These are phyloP conservation scores for Tolypocladium guangdongense DNA, from an alignment of 2,329 filamentous ascomycete species.

Conservation along the genomic window DNA sequence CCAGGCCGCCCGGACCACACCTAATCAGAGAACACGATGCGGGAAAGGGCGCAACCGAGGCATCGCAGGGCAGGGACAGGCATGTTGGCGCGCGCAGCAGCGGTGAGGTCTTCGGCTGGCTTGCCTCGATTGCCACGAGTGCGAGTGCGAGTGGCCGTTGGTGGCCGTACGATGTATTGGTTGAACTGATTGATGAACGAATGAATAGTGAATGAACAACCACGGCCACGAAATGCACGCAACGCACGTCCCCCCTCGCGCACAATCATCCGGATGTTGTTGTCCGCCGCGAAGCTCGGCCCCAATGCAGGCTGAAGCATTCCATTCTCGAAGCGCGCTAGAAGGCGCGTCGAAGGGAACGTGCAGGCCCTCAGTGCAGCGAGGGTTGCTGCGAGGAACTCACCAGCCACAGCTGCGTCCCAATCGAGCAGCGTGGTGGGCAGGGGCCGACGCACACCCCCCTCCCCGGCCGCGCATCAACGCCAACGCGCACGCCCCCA, in stretches of 20 bases:
- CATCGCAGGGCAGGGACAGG: background rate
- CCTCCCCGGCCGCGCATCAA: no score
- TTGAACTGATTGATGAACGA: no score
- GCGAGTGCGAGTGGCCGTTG: background rate
- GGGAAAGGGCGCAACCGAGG: background rate
- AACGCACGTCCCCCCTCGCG: background rate
- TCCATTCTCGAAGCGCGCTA: slow-evolving; percentile 7
- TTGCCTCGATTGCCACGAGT: background rate
- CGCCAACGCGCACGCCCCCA: background rate
- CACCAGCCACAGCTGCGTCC: background rate
- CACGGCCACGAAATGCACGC: background rate
- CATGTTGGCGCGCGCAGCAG: background rate
- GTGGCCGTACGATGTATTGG: no score
- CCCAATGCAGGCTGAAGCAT: no score
- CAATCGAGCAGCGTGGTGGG: background rate
- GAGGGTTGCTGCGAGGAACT: no score
- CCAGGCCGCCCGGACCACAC: background rate
- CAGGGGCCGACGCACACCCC: background rate
- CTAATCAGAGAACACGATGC: background rate
- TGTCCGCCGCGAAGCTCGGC: no score
- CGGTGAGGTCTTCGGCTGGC: no score
- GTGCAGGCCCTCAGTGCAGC: background rate
- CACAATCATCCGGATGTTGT: no score
- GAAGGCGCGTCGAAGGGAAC: slow-evolving; percentile 4
- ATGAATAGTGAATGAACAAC: background rate